Conservation (phyloP, 2,329 filamentous ascomycete genomes). For the Penicillium nordicum region DNA sequence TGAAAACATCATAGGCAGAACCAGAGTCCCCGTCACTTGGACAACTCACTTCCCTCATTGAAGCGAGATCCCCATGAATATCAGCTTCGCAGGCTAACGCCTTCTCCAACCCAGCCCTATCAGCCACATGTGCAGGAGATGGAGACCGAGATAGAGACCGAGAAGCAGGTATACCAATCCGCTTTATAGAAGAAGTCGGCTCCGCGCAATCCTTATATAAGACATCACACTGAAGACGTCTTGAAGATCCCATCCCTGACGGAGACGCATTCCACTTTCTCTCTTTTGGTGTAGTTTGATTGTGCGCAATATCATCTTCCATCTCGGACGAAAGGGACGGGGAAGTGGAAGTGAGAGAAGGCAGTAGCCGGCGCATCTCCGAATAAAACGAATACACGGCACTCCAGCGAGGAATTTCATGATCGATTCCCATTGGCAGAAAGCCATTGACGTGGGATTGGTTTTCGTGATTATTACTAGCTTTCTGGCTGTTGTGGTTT, state of each 20-base stretch:
- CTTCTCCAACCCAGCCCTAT: background rate
- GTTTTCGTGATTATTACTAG: background rate
- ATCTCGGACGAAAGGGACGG: background rate
- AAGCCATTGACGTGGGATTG: background rate
- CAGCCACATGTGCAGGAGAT: background rate
- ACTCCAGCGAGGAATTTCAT: constrained; percentile 7
- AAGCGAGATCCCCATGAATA: background rate
- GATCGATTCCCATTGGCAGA: background rate
- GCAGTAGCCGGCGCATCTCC: constrained; percentile 1
- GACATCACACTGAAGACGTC: background rate
- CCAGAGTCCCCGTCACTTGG: too few species aligned
- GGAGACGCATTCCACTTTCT: background rate
- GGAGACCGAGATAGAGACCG: background rate
- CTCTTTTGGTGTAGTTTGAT: background rate
- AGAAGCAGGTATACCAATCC: background rate
- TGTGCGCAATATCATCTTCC: background rate
- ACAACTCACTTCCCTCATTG: background rate
- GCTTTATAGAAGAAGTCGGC: background rate
- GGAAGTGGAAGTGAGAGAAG: background rate
- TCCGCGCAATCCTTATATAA: background rate
- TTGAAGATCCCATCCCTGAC: background rate
- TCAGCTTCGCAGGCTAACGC: background rate
- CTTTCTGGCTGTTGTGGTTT: background rate
- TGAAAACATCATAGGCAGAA: background rate
- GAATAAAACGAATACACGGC: background rate